Base-by-base conservation (phyloP, 78 protist genomes). In the Dictyostelium intermedium region DNA sequence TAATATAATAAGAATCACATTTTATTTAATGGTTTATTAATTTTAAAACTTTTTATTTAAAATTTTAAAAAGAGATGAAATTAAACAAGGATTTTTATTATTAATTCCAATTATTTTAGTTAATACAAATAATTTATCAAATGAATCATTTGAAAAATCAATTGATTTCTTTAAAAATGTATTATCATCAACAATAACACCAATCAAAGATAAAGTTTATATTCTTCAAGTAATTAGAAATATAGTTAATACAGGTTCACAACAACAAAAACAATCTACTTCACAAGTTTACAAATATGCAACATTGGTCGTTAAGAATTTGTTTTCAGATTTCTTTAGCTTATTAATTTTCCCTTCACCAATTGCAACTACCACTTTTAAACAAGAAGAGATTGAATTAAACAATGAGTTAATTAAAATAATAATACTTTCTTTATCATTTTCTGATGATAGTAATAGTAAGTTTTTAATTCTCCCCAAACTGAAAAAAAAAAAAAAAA, bases 151-250 rank as follows among this genome's bases (percentile, higher is more conserved):
- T 14, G 32, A 41, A 35, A 34, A 63, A 25, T 63, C 72, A n/a
- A 80, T 89, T 61, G 60, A 50, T 20, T 74, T 77, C 41, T 77
- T 86, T 78, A 86, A 61, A 41, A 20, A 30, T 0, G 23, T 43
- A 73, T 34, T 32, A 76, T 35, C 60, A 18, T 25, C 32, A 11
- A 20, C 53, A 32, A 39, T n/a, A 16, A 25, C 5, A 27, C n/a
- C 37, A 16, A 18, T 20, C 5, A 87, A 87, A 32, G 93, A 89
- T 11, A 89, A 69, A 23, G 34, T 79, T 13, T 89, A 69, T 30
- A 25, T 27, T 27, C 80, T 89, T 61, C 93, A 89, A 89, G 82
- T 89, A 9, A 20, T 89, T 16, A 78, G 82, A 89, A 89, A 89
- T 50, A 80, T 89, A 20, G n/a, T 89, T 41, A 63, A 53, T 30